Base-by-base conservation (phyloP, 2,329 filamentous ascomycete genomes). In the Sclerotinia sclerotiorum region DNA sequence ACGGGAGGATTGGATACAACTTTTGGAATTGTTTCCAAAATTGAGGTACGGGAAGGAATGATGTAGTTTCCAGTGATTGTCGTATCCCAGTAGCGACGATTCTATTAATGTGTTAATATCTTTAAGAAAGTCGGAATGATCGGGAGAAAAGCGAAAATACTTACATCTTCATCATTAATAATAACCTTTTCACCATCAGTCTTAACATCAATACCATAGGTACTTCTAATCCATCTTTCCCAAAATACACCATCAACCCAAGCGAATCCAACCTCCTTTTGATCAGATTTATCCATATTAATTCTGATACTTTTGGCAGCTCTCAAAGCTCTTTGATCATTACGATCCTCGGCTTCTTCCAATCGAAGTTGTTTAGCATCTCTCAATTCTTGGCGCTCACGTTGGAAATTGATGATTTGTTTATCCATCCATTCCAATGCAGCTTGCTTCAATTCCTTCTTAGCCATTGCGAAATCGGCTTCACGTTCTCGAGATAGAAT, bases 361-460 rank as follows among this genome's bases (percentile, higher is more conserved):
- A 99, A 95, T 60, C 94, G 89, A 71, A 97, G 84, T 79, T 98
- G 93, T 82, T 99, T 99, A 6, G 93, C 89, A 79, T 98, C 94
- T 65, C 95, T 90, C 61, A 97, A 84, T 79, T 97, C 95, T 81
- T 97, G 93, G 68, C 94, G 86, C 80, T 98, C 94, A 21, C 96
- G 87, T 78, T 97, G 92, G 84, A 97, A 97, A 51, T 93, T 85
- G 74, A 94, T 89, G 24, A 92, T 90, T 80, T 97, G 92, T 81
- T 96, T 95, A 79, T 98, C 94, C 87, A 98, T 97, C 94, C 95
- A 99, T 79, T 98, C 95, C 70, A 94, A 86, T 11, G 95, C 95
- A 1, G 95, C 95, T 73, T 90, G 94, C 85, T 98, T 98, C 81
- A 99, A 88, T 80, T 99, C 96, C 46, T 90, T 88, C 78, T 92